Evolutionary conservation across 2,329 filamentous ascomycete genomes (phyloP), one percentile per base, ranked within the genome.

Genomic region (Chaetomiaceae sp.): DNA sequence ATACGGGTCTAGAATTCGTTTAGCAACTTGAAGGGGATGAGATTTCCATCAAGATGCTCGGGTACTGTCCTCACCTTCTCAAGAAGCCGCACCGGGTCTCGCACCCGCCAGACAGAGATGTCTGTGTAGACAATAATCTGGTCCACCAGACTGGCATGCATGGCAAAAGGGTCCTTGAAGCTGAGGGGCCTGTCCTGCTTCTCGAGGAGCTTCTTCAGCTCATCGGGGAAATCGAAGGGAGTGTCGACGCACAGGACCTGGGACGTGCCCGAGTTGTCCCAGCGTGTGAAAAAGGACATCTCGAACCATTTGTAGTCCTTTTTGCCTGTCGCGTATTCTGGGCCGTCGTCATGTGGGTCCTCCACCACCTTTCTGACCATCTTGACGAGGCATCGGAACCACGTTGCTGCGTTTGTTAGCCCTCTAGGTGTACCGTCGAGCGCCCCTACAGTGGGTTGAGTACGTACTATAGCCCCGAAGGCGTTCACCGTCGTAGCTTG

Each of bases 221-320:
- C 40, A 1, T 6, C 16, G 2, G 48, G 48, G 5, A 53, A 48
- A 27, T 59, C 58, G 2, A 25, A 27, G 2, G 58, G 58, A 0
- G 40, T 37, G 30, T 61, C 54, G 47, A 61, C 44, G 21, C 53
- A 54, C 2, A 61, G 18, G 18, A 59, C 46, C 25, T 56, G 57
- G 20, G 48, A 54, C 11, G 11, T 48, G 21, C 34, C 11, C 11
- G 48, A 21, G 23, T 9, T 23, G 16, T 56, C 53, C 58, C 58
- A 61, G 11, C 51, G 50, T 6, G 57, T 58, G 30, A 61, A 59
- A 44, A 58, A 30, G 27, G 54, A 51, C 46, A 53, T 61, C 23
- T 61, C 58, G 18, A 53, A 61, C 58, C 58, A 61, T 16, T 34
- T 41, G 16, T 61, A 61, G 21, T 41, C 57, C n/a, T 55, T 56